Evolutionary conservation across 2,329 filamentous ascomycete genomes (phyloP), one percentile per base, ranked within the genome.

Genomic region (Zymoseptoria tritici): DNA sequence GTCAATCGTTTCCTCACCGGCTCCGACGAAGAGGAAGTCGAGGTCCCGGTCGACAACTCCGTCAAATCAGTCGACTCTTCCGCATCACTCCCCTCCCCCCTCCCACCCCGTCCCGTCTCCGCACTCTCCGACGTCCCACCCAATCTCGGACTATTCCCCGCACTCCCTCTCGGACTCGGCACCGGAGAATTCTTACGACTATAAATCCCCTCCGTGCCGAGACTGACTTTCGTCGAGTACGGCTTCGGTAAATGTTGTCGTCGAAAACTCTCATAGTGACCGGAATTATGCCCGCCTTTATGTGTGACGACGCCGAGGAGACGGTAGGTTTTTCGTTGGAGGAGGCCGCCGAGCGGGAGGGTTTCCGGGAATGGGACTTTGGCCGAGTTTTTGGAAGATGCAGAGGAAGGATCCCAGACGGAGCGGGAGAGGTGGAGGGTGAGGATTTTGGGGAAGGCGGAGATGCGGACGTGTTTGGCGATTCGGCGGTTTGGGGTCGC

Each of bases 261-360:
- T 36, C 94, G 84, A 74, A 97, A 97, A 0, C 91, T 93, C 74
- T 99, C 94, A 76, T 99, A 99, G 72, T 99, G 94, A 0, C 94
- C 94, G 68, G 91, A 96, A 71, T 96, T 88, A 73, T 99, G 94
- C 63, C 90, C 95, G 46, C 94, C 94, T 70, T 96, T 96, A 72
- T 99, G 94, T 21, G 90, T 96, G 42, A 99, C 91, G 42, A 96
- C 84, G 11, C 88, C 91, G 0, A 96, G 82, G 4, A 99, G 80
- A 68, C 87, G 90, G 75, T 97, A 99, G 71, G 84, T 88, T 64
- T 86, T 88, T 69, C 88, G 86, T 59, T 88, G 83, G 51, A 94
- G 76, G 22, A 97, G 78, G 0, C 91, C 86, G 1, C 94, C 94
- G 2, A 99, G 78, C 0, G 89, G 85, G 2, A 99, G 76, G n/a